phyloP scores from a whole-genome alignment of 2,329 filamentous ascomycete genomes.

The Nannizziopsis arthrosporioides region DNA sequence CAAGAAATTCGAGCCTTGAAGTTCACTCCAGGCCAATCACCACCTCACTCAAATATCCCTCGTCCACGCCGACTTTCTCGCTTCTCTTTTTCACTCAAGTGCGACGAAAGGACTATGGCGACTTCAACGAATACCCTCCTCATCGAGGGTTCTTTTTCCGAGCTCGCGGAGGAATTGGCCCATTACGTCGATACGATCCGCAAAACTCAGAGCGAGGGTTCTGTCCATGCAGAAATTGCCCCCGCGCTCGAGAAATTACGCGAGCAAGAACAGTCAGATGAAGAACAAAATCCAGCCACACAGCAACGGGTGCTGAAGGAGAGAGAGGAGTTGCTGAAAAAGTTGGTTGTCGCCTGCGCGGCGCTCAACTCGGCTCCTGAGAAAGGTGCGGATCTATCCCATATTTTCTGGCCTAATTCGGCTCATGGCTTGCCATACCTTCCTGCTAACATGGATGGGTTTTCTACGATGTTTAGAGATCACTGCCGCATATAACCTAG shows the following conservation, averaged over 20 bases:
- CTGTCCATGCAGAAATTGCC: conserved; percentile 52
- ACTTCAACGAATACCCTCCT: conserved; percentile 51
- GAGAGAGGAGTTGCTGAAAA: conserved; percentile 75
- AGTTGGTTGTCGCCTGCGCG: conserved; percentile 68
- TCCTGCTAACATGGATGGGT: conserved; percentile 4
- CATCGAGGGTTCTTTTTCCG: conserved; percentile 86
- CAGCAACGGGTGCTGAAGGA: conserved; percentile 37
- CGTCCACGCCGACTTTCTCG: background rate
- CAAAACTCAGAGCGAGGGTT: conserved; percentile 44
- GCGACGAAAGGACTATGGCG: conserved; percentile 39
- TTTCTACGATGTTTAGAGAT: conserved; percentile 50
- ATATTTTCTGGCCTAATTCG: conserved; percentile 10
- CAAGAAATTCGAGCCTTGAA: conserved; percentile 11
- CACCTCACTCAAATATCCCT: background rate
- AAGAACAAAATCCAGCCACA: conserved; percentile 36
- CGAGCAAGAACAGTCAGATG: conserved; percentile 44
- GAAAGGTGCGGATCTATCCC: conserved; percentile 46
- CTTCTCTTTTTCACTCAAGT: conserved; percentile 3
- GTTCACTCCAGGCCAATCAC: background rate
- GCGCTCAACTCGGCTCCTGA: conserved; percentile 77
- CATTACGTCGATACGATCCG: conserved; percentile 80
- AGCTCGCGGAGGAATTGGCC: conserved; percentile 87
- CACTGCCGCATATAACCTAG: conserved; percentile 88
- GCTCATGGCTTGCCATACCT: conserved; percentile 1
- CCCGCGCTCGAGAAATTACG: conserved; percentile 50